Conservation (phyloP, 2,329 filamentous ascomycete species). For the Pestalotiopsis sp. region DNA sequence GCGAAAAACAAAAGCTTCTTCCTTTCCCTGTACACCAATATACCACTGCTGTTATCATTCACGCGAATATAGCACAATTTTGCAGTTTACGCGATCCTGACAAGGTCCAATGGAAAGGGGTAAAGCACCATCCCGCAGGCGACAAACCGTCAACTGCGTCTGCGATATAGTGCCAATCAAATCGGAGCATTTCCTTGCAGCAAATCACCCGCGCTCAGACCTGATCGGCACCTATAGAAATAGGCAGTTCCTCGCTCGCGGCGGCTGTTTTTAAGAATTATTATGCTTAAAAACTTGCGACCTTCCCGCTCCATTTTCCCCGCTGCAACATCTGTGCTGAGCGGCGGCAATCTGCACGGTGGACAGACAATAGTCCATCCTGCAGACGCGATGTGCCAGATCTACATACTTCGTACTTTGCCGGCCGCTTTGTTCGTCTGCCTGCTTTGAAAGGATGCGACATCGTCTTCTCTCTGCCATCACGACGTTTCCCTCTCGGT, state of each 20-base stretch:
- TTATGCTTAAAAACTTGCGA: conserved; percentile 1
- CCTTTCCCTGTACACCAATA: neutral
- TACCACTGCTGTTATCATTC: neutral
- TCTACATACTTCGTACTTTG: neutral
- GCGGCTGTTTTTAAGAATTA: neutral
- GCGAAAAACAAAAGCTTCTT: neutral
- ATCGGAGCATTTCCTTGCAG: neutral
- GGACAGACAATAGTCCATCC: neutral
- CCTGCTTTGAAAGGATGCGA: neutral
- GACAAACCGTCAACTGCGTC: neutral
- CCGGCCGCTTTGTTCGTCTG: neutral
- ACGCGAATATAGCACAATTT: neutral
- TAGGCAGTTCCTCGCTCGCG: neutral
- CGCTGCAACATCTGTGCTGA: neutral
- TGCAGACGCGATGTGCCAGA: neutral
- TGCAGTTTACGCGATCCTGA: neutral
- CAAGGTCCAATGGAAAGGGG: neutral
- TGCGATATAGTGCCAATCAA: neutral
- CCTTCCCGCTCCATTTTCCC: neutral
- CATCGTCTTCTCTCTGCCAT: neutral
- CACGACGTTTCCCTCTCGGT: neutral
- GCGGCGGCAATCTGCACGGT: neutral
- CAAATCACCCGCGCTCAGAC: neutral
- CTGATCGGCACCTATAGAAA: neutral
- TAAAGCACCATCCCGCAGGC: neutral